Conservation (phyloP, 2,329 filamentous ascomycete genomes). For the Bimuria novae-zelandiae region DNA sequence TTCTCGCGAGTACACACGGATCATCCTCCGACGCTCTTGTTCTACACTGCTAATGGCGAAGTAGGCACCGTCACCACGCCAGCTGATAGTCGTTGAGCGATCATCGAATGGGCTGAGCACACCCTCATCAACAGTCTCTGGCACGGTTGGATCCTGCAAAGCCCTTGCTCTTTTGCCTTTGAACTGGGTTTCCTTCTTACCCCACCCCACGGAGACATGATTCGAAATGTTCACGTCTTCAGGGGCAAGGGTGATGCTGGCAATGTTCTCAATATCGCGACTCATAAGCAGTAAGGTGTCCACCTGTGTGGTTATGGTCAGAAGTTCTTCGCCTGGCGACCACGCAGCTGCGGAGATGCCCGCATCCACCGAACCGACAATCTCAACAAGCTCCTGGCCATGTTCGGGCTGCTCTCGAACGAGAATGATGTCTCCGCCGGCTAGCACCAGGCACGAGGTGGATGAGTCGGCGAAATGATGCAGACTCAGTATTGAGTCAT, state of each 20-base stretch:
- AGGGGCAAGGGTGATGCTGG: constrained; percentile 70
- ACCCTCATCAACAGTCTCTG: constrained; percentile 87
- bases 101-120: constrained; percentile 76
- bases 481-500: constrained; percentile 76
- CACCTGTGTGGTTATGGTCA: constrained; percentile 80
- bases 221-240: constrained; percentile 87
- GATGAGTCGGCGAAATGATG: constrained; percentile 84
- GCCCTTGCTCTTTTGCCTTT: constrained; percentile 87
- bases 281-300: constrained; percentile 91
- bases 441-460: constrained; percentile 80
- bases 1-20: constrained; percentile 89
- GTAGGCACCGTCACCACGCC: constrained; percentile 92
- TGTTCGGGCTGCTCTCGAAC: constrained; percentile 72
- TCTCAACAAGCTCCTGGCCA: constrained; percentile 83
- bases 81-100: constrained; percentile 73
- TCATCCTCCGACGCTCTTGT: constrained; percentile 70
- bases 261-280: constrained; percentile 81
- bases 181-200: constrained; percentile 97
- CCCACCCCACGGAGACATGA: constrained; percentile 97
- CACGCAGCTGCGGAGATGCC: constrained; percentile 88
- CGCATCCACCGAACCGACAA: constrained; percentile 90
- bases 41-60: constrained; percentile 85
- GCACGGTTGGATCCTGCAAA: constrained; percentile 89
- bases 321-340: constrained; percentile 93
- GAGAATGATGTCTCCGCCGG: constrained; percentile 87